These are phyloP conservation scores for Hyaloperonospora brassicae DNA, from an alignment of 352 stramenopile genomes.

Conservation along the genomic window DNA sequence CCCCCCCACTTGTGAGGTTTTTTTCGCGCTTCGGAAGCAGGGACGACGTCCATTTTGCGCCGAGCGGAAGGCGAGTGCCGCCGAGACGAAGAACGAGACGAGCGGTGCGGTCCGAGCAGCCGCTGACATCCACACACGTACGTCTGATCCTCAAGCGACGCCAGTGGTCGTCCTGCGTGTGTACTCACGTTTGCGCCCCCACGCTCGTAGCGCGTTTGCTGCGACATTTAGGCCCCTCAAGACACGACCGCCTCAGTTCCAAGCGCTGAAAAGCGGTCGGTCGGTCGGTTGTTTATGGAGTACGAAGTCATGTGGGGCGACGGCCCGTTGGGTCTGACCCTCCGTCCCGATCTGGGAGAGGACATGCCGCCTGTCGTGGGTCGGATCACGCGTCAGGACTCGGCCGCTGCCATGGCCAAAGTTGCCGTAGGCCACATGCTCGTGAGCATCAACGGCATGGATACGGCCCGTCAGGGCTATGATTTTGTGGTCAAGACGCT, in stretches of 20 bases:
- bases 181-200: neutral
- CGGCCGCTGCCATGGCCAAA: constrained; percentile 66
- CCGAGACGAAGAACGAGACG: constrained; percentile 2
- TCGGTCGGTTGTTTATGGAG: constrained; percentile 41
- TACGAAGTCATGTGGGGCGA: constrained; percentile 85
- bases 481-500: constrained; percentile 75
- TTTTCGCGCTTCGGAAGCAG: neutral
- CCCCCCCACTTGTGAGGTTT: neutral
- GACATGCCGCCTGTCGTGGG: constrained; percentile 84
- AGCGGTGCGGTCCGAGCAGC: neutral
- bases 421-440: constrained; percentile 84
- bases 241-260: neutral
- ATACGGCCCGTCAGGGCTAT: constrained; percentile 81
- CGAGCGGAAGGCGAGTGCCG: constrained; percentile 1
- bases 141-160: neutral
- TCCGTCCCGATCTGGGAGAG: constrained; percentile 74
- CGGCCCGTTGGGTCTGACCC: constrained; percentile 68
- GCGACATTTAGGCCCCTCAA: neutral
- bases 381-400: constrained; percentile 82
- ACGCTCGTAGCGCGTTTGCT: neutral
- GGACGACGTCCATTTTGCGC: neutral
- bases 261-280: neutral
- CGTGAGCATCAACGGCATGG: constrained; percentile 82
- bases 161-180: neutral
- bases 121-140: neutral